These are phyloP conservation scores for Pythium aphanidermatum DNA, from an alignment of 352 stramenopile species.

Conservation along the genomic window DNA sequence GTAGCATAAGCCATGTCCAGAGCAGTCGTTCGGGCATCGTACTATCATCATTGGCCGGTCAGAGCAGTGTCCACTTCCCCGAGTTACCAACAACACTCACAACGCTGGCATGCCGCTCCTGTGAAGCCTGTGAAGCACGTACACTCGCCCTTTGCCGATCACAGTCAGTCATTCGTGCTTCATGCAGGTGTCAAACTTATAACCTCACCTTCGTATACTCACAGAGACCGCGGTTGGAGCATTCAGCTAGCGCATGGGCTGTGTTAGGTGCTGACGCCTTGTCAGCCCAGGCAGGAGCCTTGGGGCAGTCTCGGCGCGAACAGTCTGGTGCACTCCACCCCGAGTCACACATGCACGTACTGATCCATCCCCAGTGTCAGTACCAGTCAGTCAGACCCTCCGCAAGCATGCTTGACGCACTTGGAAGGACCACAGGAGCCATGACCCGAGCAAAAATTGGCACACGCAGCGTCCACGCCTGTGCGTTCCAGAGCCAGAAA, in stretches of 20 bases:
- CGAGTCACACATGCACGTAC: slow-evolving; percentile 61
- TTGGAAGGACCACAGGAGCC: slow-evolving; percentile 42
- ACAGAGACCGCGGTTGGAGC: slow-evolving; percentile 58
- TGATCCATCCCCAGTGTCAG: slow-evolving; percentile 8
- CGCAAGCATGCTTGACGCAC: slow-evolving; percentile 13
- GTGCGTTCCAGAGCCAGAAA: too few relatives aligned
- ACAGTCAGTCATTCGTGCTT: too few relatives aligned
- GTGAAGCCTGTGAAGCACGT: slow-evolving; percentile 50
- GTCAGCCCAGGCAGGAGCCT: slow-evolving; percentile 65
- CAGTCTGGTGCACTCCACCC: slow-evolving; percentile 70
- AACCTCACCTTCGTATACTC: slow-evolving; percentile 41
- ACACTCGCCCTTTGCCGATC: slow-evolving; percentile 40
- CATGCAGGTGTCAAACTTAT: background rate
- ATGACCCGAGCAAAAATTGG: slow-evolving; percentile 61
- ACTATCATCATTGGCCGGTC: slow-evolving; percentile 28
- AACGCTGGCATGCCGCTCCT: slow-evolving; percentile 48
- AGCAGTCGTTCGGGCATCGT: slow-evolving; percentile 53
- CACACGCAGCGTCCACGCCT: slow-evolving; percentile 30
- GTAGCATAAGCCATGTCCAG: slow-evolving; percentile 55
- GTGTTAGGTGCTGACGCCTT: slow-evolving; percentile 59
- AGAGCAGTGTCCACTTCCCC: too few relatives aligned
- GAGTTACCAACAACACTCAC: slow-evolving; percentile 21
- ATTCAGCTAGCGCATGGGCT: slow-evolving; percentile 48
- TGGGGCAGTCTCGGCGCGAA: slow-evolving; percentile 61
- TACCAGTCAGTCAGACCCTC: background rate